Evolutionary conservation across 176 grass and related monocot species (phyloP).

Genomic region (Triticum timopheevii): DNA sequence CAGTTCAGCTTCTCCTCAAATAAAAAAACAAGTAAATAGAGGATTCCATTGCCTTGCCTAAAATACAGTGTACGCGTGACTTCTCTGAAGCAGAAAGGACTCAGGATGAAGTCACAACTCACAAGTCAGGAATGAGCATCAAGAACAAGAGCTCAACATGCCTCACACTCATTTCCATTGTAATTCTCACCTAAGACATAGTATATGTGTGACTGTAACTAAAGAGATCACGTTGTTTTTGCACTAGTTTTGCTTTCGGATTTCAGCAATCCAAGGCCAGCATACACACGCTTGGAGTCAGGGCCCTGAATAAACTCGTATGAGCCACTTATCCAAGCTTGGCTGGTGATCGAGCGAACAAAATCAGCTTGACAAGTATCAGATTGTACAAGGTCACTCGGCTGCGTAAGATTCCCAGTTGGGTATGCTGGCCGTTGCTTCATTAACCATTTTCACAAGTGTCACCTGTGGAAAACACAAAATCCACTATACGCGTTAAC

Average conservation of each 20-base stretch:
- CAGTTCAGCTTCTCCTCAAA: background rate
- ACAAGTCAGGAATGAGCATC: background rate
- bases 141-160: background rate
- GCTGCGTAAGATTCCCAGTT: conserved; percentile 64
- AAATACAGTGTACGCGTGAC: background rate
- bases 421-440: conserved; percentile 74
- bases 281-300: background rate
- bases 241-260: background rate
- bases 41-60: background rate
- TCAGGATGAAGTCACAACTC: background rate
- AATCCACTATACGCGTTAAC: background rate
- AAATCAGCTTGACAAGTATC: background rate
- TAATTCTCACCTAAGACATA: background rate
- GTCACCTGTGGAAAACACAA: conserved; percentile 50
- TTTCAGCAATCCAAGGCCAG: background rate
- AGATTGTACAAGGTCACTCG: background rate
- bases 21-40: background rate
- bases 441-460: conserved; percentile 95
- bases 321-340: conserved; percentile 7
- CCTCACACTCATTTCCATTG: background rate
- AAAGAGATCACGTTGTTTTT: background rate
- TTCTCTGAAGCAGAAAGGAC: conserved; percentile 8
- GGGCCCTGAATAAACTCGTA: background rate
- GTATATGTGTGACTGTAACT: background rate
- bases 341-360: background rate